phyloP scores from a whole-genome alignment of 345 rosid species.

The Eucalyptus globulus region DNA sequence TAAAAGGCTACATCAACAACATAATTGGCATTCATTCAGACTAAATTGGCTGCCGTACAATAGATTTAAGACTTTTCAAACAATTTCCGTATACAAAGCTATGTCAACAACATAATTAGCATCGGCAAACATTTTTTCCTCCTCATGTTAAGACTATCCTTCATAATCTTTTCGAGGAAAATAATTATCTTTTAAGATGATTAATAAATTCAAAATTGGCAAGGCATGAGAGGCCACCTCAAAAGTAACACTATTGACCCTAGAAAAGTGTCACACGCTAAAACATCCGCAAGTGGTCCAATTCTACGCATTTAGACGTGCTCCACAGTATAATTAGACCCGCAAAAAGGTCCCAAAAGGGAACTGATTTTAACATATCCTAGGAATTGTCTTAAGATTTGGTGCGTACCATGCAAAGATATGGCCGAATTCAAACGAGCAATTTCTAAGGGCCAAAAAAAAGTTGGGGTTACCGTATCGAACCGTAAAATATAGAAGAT shows the following conservation, averaged over 20 bases:
- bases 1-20: neutral
- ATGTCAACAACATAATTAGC: neutral
- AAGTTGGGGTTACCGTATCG: neutral
- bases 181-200: neutral
- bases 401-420: neutral
- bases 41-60: fast-evolving
- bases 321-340: neutral
- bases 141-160: neutral
- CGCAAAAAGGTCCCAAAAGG: neutral
- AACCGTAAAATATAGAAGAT: neutral
- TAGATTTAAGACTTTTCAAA: neutral
- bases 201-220: neutral
- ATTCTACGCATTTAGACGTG: neutral
- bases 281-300: neutral
- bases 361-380: neutral
- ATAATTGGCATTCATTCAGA: neutral
- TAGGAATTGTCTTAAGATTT: neutral
- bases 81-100: neutral
- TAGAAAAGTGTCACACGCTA: neutral
- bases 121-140: neutral
- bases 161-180: neutral
- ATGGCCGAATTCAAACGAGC: neutral
- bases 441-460: neutral
- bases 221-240: neutral
- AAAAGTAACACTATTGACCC: neutral